These are phyloP conservation scores for Hymenoscyphus scutula DNA, from an alignment of 2,329 filamentous ascomycete species.

Conservation along the genomic window DNA sequence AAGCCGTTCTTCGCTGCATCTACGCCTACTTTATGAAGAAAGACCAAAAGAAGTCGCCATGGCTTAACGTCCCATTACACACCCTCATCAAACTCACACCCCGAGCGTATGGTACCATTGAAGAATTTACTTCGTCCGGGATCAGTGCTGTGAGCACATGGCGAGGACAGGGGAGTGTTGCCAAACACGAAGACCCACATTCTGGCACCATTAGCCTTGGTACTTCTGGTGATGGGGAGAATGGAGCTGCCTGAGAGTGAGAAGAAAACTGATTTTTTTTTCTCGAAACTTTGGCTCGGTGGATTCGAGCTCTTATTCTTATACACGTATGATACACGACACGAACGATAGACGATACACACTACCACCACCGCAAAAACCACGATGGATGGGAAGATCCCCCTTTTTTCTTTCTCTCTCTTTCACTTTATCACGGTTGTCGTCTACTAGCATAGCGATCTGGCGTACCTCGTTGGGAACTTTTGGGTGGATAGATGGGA, in stretches of 20 bases:
- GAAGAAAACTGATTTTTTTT: background rate
- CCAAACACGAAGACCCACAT: slow-evolving; percentile 67
- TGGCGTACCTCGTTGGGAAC: slow-evolving; percentile 4
- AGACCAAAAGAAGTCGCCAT: slow-evolving; percentile 86
- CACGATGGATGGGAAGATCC: background rate
- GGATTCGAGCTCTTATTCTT: background rate
- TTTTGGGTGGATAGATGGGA: background rate
- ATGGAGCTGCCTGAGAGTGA: background rate
- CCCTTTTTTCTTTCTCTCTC: background rate
- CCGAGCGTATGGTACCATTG: slow-evolving; percentile 87
- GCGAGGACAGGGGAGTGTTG: slow-evolving; percentile 88
- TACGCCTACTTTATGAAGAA: slow-evolving; percentile 99
- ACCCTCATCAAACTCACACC: slow-evolving; percentile 96
- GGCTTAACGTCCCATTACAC: slow-evolving; percentile 98
- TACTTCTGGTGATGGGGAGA: slow-evolving; percentile 17
- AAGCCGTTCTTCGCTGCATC: slow-evolving; percentile 93
- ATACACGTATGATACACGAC: background rate
- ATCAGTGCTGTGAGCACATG: slow-evolving; percentile 96
- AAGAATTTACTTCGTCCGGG: slow-evolving; percentile 82
- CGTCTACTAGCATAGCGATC: slow-evolving; percentile 5
- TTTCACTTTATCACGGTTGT: background rate
- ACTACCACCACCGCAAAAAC: background rate
- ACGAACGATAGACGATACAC: slow-evolving; percentile 1
- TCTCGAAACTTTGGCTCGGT: background rate
- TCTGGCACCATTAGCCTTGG: slow-evolving; percentile 23